Evolutionary conservation across 768 basidiomycete genomes (phyloP).

Genomic region (Suillus plorans): DNA sequence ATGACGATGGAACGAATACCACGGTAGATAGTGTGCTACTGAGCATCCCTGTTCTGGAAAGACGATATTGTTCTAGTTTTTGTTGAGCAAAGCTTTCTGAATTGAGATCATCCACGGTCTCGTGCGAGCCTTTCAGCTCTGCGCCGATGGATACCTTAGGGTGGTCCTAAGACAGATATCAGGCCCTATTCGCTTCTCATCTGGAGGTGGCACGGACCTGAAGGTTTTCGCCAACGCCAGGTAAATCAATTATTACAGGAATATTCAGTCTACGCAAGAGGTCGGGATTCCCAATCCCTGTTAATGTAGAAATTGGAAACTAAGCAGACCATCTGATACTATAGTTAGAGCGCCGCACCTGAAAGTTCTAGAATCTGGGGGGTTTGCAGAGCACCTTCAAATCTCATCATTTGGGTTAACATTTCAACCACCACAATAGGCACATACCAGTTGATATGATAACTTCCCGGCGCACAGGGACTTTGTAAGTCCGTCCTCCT

Average conservation of each 20-base stretch:
- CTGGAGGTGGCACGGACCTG: conserved; percentile 14
- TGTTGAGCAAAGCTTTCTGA: conserved; percentile 10
- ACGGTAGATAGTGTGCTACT: conserved; percentile 18
- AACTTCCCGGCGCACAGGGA: conserved; percentile 18
- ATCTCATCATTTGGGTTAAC: neutral
- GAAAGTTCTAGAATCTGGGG: conserved; percentile 37
- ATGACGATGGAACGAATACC: conserved; percentile 13
- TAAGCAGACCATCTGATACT: too few relatives aligned
- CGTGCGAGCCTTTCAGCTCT: conserved; percentile 12
- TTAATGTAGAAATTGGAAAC: neutral
- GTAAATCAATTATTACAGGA: conserved; percentile 30
- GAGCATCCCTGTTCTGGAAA: conserved; percentile 11
- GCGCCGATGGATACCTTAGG: conserved; percentile 14
- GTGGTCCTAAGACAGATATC: conserved; percentile 14
- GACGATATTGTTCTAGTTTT: conserved; percentile 13
- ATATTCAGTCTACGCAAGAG: conserved; percentile 19
- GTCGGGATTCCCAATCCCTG: conserved; percentile 15
- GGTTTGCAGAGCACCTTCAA: conserved; percentile 31
- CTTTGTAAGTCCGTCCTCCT: conserved; percentile 17
- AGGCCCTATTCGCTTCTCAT: neutral
- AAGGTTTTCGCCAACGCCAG: conserved; percentile 37
- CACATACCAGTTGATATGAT: conserved; percentile 19
- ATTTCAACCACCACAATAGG: neutral
- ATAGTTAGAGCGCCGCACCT: conserved; percentile 8
- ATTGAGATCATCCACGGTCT: conserved; percentile 15